Base-by-base conservation (phyloP, 148 eudicot species). In the Talinum fruticosum region DNA sequence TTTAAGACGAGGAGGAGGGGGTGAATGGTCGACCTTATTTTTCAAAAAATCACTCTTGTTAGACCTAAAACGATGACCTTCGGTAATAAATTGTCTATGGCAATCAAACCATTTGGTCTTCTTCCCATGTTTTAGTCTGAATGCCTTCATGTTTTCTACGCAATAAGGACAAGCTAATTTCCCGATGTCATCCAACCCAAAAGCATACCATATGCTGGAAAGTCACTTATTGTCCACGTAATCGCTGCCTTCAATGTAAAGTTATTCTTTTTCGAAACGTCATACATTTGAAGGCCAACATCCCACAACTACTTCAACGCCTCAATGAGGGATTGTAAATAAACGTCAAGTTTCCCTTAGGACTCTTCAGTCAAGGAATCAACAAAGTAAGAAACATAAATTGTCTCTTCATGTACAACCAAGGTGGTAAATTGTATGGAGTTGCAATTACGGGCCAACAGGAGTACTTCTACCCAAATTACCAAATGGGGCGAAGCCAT, bases 361-460 rank as follows among this genome's bases (percentile, higher is more conserved):
- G 78, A 10, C 69, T 75, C 2, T 75, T 65, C 0, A 29, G 69
- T 15, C 61, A 29, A 14, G 71, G 71, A 41, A 75, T 26, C 0
- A 66, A 4, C 4, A 66, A 32, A 36, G n/a, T 32, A 35, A 32
- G 33, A 34, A 66, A 66, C 38, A 33, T 66, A 33, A 32, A 66
- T 2, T 21, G 37, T 24, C 10, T 66, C 70, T 0, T 34, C 70
- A 66, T 66, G 21, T 41, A 66, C 24, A 33, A 16, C 70, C 70
- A 66, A 1, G 70, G 70, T 34, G 70, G 70, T 19, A 64, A 44
- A 30, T 64, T 75, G 18, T 75, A 75, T 14, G 59, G 57, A 10
- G 71, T 64, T 2, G 59, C 23, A 6, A 75, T 75, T 23, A 75
- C 36, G 5, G 59, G 78, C 57, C 70, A 37, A 65, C 78, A 75